These are phyloP conservation scores for Colletotrichum camelliae DNA, from an alignment of 2,329 filamentous ascomycete genomes.

Conservation along the genomic window DNA sequence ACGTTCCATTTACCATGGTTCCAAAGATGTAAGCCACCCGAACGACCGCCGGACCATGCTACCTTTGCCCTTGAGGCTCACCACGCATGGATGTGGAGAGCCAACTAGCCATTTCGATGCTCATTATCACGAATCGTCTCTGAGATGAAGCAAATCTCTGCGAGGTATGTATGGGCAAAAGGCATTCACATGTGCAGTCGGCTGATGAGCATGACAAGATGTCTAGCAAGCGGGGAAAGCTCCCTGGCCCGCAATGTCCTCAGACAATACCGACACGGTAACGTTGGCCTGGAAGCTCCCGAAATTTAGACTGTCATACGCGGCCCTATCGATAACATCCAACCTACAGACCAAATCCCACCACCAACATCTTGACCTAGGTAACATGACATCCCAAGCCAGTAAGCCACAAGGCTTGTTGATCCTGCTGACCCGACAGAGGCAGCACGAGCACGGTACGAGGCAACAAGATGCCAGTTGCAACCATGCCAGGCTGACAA, in stretches of 20 bases:
- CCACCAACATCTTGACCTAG: background rate
- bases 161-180: background rate
- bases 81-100: background rate
- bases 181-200: background rate
- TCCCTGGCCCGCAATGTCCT: fast-evolving
- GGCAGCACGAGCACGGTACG: background rate
- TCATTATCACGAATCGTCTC: background rate
- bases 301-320: background rate
- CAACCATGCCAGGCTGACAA: background rate
- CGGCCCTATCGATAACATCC: fast-evolving
- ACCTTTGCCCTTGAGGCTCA: fast-evolving
- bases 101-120: background rate
- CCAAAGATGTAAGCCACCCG: background rate
- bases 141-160: background rate
- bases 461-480: background rate
- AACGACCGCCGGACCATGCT: background rate
- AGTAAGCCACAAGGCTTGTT: background rate
- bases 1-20: background rate
- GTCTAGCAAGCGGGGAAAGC: background rate
- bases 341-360: background rate
- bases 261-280: background rate
- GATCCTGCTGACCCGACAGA: background rate
- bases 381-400: background rate
- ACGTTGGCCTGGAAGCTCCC: background rate
- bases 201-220: background rate